These are phyloP conservation scores for Cryptosporidium sp. DNA, from an alignment of 169 alveolate species.

Conservation along the genomic window DNA sequence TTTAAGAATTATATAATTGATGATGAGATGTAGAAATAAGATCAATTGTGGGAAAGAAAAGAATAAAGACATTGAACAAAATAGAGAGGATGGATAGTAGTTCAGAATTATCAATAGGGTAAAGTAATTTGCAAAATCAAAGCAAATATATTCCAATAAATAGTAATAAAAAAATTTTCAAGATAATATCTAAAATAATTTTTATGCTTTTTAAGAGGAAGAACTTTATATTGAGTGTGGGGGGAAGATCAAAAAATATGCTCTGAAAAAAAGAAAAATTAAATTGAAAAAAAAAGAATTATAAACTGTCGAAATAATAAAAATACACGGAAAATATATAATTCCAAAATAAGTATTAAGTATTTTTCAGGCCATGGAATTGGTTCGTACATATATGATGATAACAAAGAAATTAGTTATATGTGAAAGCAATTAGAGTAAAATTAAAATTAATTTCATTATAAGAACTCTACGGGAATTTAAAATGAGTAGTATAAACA, in stretches of 20 bases:
- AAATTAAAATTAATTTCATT: neutral
- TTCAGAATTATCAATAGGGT: neutral
- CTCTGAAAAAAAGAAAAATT: slow-evolving; percentile 1
- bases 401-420: neutral
- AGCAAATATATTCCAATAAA: too few relatives aligned
- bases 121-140: too few relatives aligned
- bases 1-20: too few relatives aligned
- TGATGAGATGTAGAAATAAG: neutral
- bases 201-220: slow-evolving; percentile 5
- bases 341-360: neutral
- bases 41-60: neutral
- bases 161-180: too few relatives aligned
- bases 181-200: too few relatives aligned
- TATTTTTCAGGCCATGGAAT: neutral
- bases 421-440: slow-evolving; percentile 2
- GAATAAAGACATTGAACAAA: neutral
- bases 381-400: neutral
- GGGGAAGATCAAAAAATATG: slow-evolving; percentile 24
- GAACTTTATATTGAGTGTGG: slow-evolving; percentile 26
- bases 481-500: slow-evolving; percentile 1
- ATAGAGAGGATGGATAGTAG: neutral
- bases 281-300: neutral
- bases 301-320: neutral
- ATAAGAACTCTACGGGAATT: neutral
- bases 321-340: neutral